These are phyloP conservation scores for Lactarius trivialis DNA, from an alignment of 768 basidiomycete species.

Conservation along the genomic window DNA sequence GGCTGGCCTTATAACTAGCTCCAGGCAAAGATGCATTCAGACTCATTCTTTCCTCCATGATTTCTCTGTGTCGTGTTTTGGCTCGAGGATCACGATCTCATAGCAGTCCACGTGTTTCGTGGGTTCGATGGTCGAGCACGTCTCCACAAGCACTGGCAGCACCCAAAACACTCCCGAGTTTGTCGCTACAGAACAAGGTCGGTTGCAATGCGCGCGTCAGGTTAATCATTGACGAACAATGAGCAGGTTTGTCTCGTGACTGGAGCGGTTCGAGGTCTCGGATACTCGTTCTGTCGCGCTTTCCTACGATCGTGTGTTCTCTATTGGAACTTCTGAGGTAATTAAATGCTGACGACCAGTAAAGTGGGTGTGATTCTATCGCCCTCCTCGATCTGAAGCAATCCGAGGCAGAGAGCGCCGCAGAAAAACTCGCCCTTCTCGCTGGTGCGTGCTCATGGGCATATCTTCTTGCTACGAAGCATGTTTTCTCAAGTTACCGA, in stretches of 20 bases:
- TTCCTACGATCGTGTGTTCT: slow-evolving; percentile 73
- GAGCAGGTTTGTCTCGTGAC: slow-evolving; percentile 83
- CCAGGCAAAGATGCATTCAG: not conserved
- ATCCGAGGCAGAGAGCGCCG: slow-evolving; percentile 59
- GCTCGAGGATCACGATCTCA: no score
- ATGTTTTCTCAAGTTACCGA: slow-evolving; percentile 30
- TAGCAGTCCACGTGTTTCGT: no score
- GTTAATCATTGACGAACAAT: not conserved
- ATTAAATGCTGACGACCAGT: not conserved
- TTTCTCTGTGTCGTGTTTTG: not conserved
- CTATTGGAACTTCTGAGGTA: not conserved
- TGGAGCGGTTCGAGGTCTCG: slow-evolving; percentile 87
- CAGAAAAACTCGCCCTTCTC: slow-evolving; percentile 53
- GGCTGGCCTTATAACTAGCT: no score
- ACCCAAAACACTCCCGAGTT: slow-evolving; percentile 56
- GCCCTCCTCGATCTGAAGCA: slow-evolving; percentile 79
- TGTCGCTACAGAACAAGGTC: slow-evolving; percentile 78
- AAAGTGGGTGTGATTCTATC: slow-evolving; percentile 72
- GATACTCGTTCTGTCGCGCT: slow-evolving; percentile 84
- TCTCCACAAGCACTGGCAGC: slow-evolving; percentile 21
- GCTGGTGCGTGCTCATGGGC: slow-evolving; percentile 41
- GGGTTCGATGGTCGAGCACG: slow-evolving; percentile 9
- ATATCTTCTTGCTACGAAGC: slow-evolving; percentile 8
- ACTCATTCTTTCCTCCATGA: not conserved
- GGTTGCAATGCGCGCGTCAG: slow-evolving; percentile 13